Base-by-base conservation (phyloP, 768 basidiomycete genomes). In the Pisolithus albus region DNA sequence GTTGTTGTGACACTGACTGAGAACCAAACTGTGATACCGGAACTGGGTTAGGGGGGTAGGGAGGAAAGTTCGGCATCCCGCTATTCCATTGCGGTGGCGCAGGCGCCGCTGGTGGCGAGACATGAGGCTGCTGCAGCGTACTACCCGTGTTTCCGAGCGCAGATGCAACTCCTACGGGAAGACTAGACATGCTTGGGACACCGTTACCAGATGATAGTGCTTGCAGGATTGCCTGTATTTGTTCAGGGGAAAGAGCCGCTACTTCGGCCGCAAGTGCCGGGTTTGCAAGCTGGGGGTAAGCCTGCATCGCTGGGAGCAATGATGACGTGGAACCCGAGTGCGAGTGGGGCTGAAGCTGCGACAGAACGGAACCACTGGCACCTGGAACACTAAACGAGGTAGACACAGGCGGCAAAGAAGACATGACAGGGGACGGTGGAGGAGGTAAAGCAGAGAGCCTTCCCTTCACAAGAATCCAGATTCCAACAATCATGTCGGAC, bases 381-480 rank as follows among this genome's bases (percentile, higher is more conserved):
- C 47, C 34, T 58, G 47, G 42, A 61, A 47, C 40, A 53, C 28
- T 52, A 48, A 50, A 41, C 19, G 37, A 48, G 55, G 41, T 38
- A n/a, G 57, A 40, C 4, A 51, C 23, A 40, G 56, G 45, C 30
- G 58, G 59, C 48, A 61, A 51, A 41, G 56, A 48, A 23, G 62
- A 54, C 19, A 58, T 42, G 9, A 47, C 43, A 52, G 67, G 53
- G 18, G 61, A 47, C 0, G 60, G 52, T 28, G 61, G 15, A 45
- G 43, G 15, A 55, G 75, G 70, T 21, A 73, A 74, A 16, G 75
- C 69, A n/a, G 72, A 75, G 4, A 91, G 77, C 66, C 82, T 90
- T 23, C 88, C 91, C 65, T 86, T 92, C 59, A 78, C 80, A 16
- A 93, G 73, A n/a, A 95, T 78, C 81, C 89, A 92, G 13, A 94